phyloP scores from a whole-genome alignment of 345 rosid species.

The Litchi chinensis region DNA sequence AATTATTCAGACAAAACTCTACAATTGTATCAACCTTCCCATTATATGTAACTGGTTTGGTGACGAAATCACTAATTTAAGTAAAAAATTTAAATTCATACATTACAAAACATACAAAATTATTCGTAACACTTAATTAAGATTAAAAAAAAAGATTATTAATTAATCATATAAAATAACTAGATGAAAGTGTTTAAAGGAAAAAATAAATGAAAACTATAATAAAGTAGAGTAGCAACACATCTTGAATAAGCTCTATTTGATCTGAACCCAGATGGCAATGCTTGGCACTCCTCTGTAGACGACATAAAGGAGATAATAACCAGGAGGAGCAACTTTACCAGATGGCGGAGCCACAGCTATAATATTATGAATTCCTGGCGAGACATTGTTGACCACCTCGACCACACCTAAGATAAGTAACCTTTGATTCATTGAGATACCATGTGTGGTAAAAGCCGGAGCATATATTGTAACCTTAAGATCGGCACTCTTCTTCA shows the following conservation, averaged over 20 bases:
- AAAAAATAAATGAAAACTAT: too few species aligned
- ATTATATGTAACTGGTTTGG: too few species aligned
- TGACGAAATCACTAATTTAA: too few species aligned
- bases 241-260: conserved; percentile 16
- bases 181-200: too few species aligned
- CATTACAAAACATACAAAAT: too few species aligned
- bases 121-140: too few species aligned
- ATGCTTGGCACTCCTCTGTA: conserved; percentile 54
- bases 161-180: too few species aligned
- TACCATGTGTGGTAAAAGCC: conserved; percentile 68
- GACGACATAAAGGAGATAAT: conserved; percentile 51
- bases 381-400: conserved; percentile 14
- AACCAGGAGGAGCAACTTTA: conserved; percentile 60
- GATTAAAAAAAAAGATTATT: too few species aligned
- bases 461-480: conserved; percentile 57
- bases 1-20: too few species aligned
- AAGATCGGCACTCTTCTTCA: conserved; percentile 19
- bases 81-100: too few species aligned
- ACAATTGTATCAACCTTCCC: too few species aligned
- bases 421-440: conserved; percentile 72
- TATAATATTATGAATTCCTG: conserved; percentile 13
- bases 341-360: conserved; percentile 45
- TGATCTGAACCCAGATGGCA: conserved; percentile 57
- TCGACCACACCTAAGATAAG: conserved; percentile 33
- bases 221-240: too few species aligned